Percentiles rank a stretch among this genome's conserved stretches.
Evolutionary conservation across 2,329 filamentous ascomycete species (phyloP).

Genomic region (Epichloe typhina): DNA sequence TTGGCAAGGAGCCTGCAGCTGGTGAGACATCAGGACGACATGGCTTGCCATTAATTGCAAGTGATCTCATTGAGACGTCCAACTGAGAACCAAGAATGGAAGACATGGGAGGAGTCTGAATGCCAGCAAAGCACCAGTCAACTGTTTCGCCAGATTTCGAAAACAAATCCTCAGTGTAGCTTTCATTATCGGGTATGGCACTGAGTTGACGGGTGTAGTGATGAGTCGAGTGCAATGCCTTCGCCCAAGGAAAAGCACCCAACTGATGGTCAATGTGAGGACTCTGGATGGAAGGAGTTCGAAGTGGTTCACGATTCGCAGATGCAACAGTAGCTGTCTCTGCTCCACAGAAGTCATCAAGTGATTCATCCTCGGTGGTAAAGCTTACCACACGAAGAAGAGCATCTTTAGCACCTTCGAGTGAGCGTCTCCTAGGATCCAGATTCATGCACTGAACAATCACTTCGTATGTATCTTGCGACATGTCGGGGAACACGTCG

Average conservation of each 20-base stretch:
- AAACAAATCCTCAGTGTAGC: constrained; percentile 76
- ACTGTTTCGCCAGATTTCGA: constrained; percentile 59
- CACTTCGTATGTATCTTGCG: constrained; percentile 92
- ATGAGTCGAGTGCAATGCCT: constrained; percentile 68
- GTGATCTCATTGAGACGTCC: constrained; percentile 67
- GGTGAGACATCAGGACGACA: constrained; percentile 34
- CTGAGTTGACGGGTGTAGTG: constrained; percentile 67
- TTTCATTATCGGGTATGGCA: constrained; percentile 68
- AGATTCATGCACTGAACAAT: constrained; percentile 81
- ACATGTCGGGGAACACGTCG: constrained; percentile 97
- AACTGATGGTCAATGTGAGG: constrained; percentile 53
- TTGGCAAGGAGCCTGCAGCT: constrained; percentile 59
- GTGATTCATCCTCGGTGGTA: constrained; percentile 79
- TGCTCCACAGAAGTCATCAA: constrained; percentile 87
- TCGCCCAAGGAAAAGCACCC: constrained; percentile 89
- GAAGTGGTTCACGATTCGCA: constrained; percentile 86
- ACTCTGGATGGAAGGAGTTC: constrained; percentile 88
- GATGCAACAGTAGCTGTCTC: constrained; percentile 67
- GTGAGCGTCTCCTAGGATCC: constrained; percentile 78
- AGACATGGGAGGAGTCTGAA: constrained; percentile 67
- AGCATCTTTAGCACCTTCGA: constrained; percentile 64
- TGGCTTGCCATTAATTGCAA: constrained; percentile 37
- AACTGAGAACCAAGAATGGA: constrained; percentile 77
- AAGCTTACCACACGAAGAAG: constrained; percentile 75
- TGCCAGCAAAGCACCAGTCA: constrained; percentile 68